Percentiles rank a stretch among this genome's conserved stretches.
phyloP scores from a whole-genome alignment of 345 rosid genomes.

The Arabidopsis thaliana region DNA sequence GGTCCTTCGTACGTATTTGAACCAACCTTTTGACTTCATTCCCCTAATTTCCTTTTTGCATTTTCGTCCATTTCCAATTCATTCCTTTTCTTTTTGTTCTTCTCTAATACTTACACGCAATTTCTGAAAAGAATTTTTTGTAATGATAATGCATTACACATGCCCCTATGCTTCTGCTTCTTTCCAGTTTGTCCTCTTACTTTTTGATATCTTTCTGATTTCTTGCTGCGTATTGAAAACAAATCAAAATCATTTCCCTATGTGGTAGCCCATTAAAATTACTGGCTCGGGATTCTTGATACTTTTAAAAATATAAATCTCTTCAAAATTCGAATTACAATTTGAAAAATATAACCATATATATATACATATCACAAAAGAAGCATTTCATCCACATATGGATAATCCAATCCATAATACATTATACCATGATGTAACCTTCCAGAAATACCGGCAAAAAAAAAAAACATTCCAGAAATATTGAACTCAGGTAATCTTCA shows the following conservation, averaged over 20 bases:
- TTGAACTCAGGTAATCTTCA: not conserved
- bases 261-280: conserved; percentile 25
- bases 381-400: not conserved
- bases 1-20: conserved; percentile 36
- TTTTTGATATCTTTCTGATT: conserved; percentile 34
- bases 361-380: not conserved
- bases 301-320: not conserved
- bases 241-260: conserved; percentile 40
- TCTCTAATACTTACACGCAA: conserved; percentile 15
- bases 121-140: not conserved
- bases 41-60: conserved; percentile 16
- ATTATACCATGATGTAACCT: not conserved
- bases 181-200: conserved; percentile 40
- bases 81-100: not conserved
- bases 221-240: conserved; percentile 30
- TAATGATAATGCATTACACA: conserved; percentile 35
- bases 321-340: not conserved
- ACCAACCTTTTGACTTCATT: conserved; percentile 41
- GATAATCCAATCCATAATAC: not conserved
- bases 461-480: not conserved
- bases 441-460: not conserved
- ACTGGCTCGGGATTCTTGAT: conserved; percentile 16
- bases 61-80: conserved; percentile 20
- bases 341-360: not conserved
- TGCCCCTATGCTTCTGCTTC: conserved; percentile 40